Percentiles rank a stretch among this genome's conserved stretches.
Evolutionary conservation across 2,329 filamentous ascomycete species (phyloP).

Genomic region (Mariannaea sp.): DNA sequence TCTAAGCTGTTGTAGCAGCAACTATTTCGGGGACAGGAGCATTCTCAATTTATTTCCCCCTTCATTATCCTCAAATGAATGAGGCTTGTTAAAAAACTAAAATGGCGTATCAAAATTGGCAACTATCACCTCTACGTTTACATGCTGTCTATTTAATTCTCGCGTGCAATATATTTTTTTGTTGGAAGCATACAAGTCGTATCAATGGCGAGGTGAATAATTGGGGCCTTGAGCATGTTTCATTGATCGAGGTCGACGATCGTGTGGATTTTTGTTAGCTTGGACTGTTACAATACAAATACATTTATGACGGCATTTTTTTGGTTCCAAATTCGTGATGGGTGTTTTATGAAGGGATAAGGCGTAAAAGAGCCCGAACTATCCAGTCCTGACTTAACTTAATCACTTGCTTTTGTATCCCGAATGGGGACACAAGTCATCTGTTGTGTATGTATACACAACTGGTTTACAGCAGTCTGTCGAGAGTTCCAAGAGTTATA

Average conservation of each 20-base stretch:
- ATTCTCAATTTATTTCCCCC: slow-evolving; percentile 24
- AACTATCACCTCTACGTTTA: slow-evolving; percentile 20
- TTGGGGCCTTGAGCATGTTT: slow-evolving; percentile 22
- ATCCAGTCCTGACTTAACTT: no score
- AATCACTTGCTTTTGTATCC: no score
- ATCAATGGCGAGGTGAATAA: slow-evolving; percentile 6
- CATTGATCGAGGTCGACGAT: slow-evolving; percentile 18
- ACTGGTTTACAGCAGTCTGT: no score
- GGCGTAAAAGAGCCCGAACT: no score
- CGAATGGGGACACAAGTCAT: no score
- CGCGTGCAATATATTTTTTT: neutral
- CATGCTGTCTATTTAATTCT: slow-evolving; percentile 24
- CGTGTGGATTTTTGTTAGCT: slow-evolving; percentile 15
- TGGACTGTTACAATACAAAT: neutral
- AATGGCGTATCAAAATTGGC: slow-evolving; percentile 35
- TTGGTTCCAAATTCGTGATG: no score
- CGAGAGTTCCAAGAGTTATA: no score
- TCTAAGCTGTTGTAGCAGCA: slow-evolving; percentile 17
- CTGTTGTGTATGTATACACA: no score
- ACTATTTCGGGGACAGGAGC: slow-evolving; percentile 1
- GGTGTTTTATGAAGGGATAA: no score
- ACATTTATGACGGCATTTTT: no score
- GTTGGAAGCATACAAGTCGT: slow-evolving; percentile 4
- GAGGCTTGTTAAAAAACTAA: slow-evolving; percentile 22
- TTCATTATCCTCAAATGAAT: slow-evolving; percentile 13